phyloP scores from a whole-genome alignment of 192 early-diverging fungal species.

The Geranomyces michiganensis region DNA sequence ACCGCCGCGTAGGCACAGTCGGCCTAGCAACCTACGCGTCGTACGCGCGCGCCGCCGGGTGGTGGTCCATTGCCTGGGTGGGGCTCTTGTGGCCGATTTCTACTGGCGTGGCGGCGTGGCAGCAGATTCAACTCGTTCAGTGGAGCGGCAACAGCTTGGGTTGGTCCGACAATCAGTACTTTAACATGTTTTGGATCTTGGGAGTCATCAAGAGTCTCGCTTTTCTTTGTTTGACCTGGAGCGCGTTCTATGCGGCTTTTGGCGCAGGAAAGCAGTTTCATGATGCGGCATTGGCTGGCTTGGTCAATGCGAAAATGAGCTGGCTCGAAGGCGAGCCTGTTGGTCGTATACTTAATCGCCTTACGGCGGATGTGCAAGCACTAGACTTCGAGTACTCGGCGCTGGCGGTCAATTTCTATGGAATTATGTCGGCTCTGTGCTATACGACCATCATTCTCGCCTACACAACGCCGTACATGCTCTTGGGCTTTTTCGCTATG shows the following conservation, averaged over 20 bases:
- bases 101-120: slow-evolving; percentile 60
- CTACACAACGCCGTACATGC: slow-evolving; percentile 40
- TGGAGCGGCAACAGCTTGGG: slow-evolving; percentile 54
- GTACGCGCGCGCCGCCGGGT: neutral
- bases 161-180: slow-evolving; percentile 51
- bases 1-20: neutral
- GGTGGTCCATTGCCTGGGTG: neutral
- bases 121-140: slow-evolving; percentile 6
- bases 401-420: slow-evolving; percentile 56
- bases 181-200: slow-evolving; percentile 53
- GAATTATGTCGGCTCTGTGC: slow-evolving; percentile 50
- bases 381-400: slow-evolving; percentile 65
- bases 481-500: neutral
- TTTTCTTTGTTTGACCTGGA: neutral
- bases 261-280: slow-evolving; percentile 65
- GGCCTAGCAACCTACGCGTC: neutral
- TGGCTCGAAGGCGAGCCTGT: slow-evolving; percentile 73
- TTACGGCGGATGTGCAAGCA: slow-evolving; percentile 64
- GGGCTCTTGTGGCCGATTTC: neutral
- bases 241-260: neutral
- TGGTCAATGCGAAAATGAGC: slow-evolving; percentile 70
- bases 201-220: neutral
- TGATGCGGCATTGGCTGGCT: slow-evolving; percentile 59
- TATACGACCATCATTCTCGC: slow-evolving; percentile 66
- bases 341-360: slow-evolving; percentile 63